Evolutionary conservation across 176 grass and related monocot species (phyloP).

Genomic region (Hyparrhenia diplandra): DNA sequence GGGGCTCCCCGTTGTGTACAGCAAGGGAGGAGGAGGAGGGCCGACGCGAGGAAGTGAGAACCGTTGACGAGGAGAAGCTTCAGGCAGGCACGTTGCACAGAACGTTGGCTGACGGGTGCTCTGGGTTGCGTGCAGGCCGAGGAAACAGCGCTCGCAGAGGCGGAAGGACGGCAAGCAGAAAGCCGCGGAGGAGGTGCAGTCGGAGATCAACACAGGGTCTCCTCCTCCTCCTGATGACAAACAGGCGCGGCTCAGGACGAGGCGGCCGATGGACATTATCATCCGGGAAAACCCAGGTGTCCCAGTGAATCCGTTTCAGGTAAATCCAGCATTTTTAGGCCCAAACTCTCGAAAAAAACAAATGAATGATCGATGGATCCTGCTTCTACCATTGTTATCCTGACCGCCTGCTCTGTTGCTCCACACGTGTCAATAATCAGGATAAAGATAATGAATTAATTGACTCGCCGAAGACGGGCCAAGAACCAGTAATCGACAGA

Average conservation of each 20-base stretch:
- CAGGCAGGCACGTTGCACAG: not conserved
- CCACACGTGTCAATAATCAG: too few relatives aligned
- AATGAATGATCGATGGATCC: too few relatives aligned
- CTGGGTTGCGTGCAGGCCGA: not conserved
- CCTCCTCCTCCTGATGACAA: too few relatives aligned
- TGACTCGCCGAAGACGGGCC: not conserved
- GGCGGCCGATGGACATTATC: not conserved
- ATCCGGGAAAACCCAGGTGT: too few relatives aligned
- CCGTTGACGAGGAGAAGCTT: not conserved
- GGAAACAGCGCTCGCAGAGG: slow-evolving; percentile 17
- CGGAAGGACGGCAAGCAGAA: slow-evolving; percentile 20
- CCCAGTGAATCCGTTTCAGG: too few relatives aligned
- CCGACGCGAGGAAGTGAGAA: not conserved
- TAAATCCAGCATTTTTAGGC: too few relatives aligned
- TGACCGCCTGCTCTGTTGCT: too few relatives aligned
- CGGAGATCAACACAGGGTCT: not conserved
- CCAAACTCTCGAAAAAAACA: too few relatives aligned
- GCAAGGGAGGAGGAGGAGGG: not conserved
- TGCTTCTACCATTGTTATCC: too few relatives aligned
- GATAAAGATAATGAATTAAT: too few relatives aligned
- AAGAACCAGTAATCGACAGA: not conserved
- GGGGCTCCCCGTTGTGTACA: not conserved
- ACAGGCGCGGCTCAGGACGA: too few relatives aligned
- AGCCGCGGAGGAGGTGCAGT: not conserved
- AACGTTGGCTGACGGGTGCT: not conserved